These are phyloP conservation scores for apple (Malus domestica) DNA, from an alignment of 306 rosid genomes.

Conservation along the genomic window ASM211411v1 NC_041793.1:37078501-37079000, in stretches of 20 bases:
- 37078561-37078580: too few relatives aligned
- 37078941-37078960: background rate
- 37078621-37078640: background rate
- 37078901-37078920: constrained; percentile 15
- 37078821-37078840: background rate
- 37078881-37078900: constrained; percentile 9
- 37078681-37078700: background rate
- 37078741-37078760: background rate
- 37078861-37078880: background rate
- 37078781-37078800: constrained; percentile 17
- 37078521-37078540: too few relatives aligned
- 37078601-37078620: background rate
- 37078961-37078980: constrained; percentile 28
- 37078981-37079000: constrained; percentile 26
- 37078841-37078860: background rate
- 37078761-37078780: background rate
- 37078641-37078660: background rate
- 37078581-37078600: too few relatives aligned
- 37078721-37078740: background rate
- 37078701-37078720: background rate
- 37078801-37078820: constrained; percentile 26
- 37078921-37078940: constrained; percentile 34
- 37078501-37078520: too few relatives aligned
- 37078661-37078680: background rate
- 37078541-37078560: too few relatives aligned